Percentiles rank a stretch among this genome's conserved stretches.
These are phyloP conservation scores for Podaxis sp. DNA, from an alignment of 768 basidiomycete genomes.

Conservation along the genomic window DNA sequence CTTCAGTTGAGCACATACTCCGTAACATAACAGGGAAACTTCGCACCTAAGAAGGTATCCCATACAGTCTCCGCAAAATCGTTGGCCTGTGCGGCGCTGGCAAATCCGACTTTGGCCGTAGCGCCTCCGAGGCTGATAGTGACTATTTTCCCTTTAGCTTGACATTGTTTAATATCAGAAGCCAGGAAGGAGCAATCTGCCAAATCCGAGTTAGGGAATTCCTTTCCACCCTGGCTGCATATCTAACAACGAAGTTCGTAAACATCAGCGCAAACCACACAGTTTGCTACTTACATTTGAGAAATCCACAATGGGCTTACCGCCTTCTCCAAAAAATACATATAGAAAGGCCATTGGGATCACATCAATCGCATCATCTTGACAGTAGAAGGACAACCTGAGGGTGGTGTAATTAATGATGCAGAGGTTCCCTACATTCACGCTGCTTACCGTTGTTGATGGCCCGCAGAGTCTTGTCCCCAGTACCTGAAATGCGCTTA, in stretches of 20 bases:
- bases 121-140: constrained; percentile 59
- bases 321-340: constrained; percentile 60
- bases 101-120: constrained; percentile 55
- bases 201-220: constrained; percentile 62
- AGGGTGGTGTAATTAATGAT: neutral
- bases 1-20: constrained; percentile 2
- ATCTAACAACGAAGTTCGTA: constrained; percentile 34
- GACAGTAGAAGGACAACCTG: constrained; percentile 59
- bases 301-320: constrained; percentile 58
- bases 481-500: constrained; percentile 31
- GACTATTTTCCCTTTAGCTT: constrained; percentile 56
- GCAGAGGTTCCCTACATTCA: neutral
- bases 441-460: constrained; percentile 34
- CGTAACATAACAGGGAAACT: neutral
- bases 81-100: constrained; percentile 49
- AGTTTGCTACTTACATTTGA: constrained; percentile 45
- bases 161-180: constrained; percentile 62
- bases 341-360: constrained; percentile 63
- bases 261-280: neutral
- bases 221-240: constrained; percentile 47
- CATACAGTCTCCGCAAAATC: constrained; percentile 63
- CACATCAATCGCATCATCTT: constrained; percentile 61
- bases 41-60: constrained; percentile 64
- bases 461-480: constrained; percentile 40
- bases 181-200: constrained; percentile 64